Evolutionary conservation across 163 green algal species (phyloP).

Genomic region (Chloromonas sp.): DNA sequence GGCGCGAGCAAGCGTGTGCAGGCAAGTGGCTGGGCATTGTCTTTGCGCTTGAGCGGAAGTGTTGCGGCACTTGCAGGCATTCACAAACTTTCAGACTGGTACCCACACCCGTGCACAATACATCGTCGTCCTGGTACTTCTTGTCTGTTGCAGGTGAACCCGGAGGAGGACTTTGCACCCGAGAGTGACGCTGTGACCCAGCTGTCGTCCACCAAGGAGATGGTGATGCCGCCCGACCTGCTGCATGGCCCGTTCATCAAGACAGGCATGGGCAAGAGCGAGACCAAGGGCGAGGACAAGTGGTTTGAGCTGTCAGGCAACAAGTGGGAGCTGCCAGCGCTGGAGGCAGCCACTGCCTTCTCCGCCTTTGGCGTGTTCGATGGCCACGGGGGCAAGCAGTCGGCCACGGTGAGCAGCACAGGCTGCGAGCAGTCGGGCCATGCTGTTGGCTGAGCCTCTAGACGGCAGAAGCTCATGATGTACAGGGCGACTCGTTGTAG

Average conservation of each 20-base stretch:
- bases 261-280: conserved; percentile 34
- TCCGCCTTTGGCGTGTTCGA: conserved; percentile 80
- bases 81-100: background rate
- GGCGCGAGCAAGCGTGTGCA: background rate
- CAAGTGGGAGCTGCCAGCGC: conserved; percentile 36
- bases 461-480: conserved; percentile 2
- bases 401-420: conserved; percentile 16
- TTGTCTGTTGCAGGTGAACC: conserved; percentile 4
- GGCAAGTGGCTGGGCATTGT: background rate
- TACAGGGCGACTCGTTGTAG: conserved; percentile 15
- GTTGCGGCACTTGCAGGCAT: background rate
- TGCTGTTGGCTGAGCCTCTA: background rate
- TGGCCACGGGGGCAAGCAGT: conserved; percentile 65
- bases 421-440: background rate
- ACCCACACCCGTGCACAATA: background rate
- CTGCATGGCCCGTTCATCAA: conserved; percentile 26
- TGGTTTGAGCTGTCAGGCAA: conserved; percentile 41
- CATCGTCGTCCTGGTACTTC: background rate
- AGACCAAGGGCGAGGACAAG: conserved; percentile 60
- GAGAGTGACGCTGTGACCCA: conserved; percentile 3
- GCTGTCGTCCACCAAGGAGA: conserved; percentile 11
- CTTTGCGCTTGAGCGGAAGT: background rate
- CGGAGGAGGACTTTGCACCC: conserved; percentile 14
- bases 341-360: conserved; percentile 23
- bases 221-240: conserved; percentile 1